Base-by-base conservation (phyloP, 129 eudicot species). In the Pseudognaphalium luteoalbum region DNA sequence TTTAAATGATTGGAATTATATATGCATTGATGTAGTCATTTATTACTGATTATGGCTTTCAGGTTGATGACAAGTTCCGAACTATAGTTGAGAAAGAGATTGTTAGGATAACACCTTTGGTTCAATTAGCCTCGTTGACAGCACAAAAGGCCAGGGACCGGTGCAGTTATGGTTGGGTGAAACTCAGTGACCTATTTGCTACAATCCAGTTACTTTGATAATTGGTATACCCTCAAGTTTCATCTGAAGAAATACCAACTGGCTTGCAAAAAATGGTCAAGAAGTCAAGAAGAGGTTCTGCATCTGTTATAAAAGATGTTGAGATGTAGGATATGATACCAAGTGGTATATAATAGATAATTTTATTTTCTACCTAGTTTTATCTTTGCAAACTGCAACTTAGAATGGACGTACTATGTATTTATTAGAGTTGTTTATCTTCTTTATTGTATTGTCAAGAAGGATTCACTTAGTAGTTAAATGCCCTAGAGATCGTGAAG, bases 111-210 rank as follows among this genome's bases (percentile, higher is more conserved):
- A 76, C 89, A 77, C 88, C 92, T 34, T 60, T 83, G 81, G 94
- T 88, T 52, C 87, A 85, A 66, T 12, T 74, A 80, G 99, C 94
- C 52, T 84, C 89, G n/a, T 80, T 81, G 63, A 77, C 80, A 22
- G 91, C 85, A 37, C 88, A 83, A 66, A 89, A 91, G 87, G 78
- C 89, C 60, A 83, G 95, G 39, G 97, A 95, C 62, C 80, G 92
- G 58, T 91, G 99, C 44, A 89, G 90, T 28, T 95, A 91, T 83
- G 97, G 99, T 12, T 91, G 99, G 99, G 92, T 95, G 68, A 92
- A 91, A 81, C 85, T 95, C 37, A 70, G 68, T 65, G 96, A 87
- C 21, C 87, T 95, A 11, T 74, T 82, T 19, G 89, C 86, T 34
- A 72, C 91, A 50, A 68, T 80, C 29, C 91, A 82, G 76, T 68